These are phyloP conservation scores for Nannochloris sp. DNA, from an alignment of 139 green algal genomes.

Conservation along the genomic window DNA sequence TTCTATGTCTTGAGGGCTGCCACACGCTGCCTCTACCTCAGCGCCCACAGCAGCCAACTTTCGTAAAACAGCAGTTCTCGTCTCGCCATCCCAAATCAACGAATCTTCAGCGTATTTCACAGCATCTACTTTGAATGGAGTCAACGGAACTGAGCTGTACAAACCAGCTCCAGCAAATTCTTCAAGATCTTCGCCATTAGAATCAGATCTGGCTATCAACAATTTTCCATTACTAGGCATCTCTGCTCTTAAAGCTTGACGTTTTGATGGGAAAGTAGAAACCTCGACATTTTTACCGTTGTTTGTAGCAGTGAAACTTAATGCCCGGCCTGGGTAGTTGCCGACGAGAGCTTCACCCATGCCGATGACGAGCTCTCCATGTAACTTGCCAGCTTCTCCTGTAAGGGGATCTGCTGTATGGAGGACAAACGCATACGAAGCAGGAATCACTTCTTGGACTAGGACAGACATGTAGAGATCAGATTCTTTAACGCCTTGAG, in stretches of 20 bases:
- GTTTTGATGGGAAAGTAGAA: conserved; percentile 63
- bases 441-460: conserved; percentile 56
- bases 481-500: conserved; percentile 53
- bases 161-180: conserved; percentile 88
- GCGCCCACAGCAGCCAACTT: conserved; percentile 42
- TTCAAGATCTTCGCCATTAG: conserved; percentile 93
- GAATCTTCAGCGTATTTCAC: conserved; percentile 53
- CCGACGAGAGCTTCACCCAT: conserved; percentile 81
- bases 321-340: conserved; percentile 66
- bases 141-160: conserved; percentile 70
- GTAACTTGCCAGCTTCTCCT: conserved; percentile 35
- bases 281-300: not conserved
- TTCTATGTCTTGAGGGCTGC: conserved; percentile 71
- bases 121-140: conserved; percentile 29
- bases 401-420: conserved; percentile 83
- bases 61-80: conserved; percentile 36
- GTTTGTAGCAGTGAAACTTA: conserved; percentile 44
- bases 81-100: conserved; percentile 56
- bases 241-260: conserved; percentile 19
- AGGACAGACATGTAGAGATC: conserved; percentile 78
- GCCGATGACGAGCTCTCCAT: conserved; percentile 74
- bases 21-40: conserved; percentile 43
- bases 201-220: conserved; percentile 83
- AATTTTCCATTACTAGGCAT: conserved; percentile 31
- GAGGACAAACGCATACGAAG: conserved; percentile 86